Evolutionary conservation across 2,329 filamentous ascomycete genomes (phyloP).

Genomic region (Alternaria gaisen): DNA sequence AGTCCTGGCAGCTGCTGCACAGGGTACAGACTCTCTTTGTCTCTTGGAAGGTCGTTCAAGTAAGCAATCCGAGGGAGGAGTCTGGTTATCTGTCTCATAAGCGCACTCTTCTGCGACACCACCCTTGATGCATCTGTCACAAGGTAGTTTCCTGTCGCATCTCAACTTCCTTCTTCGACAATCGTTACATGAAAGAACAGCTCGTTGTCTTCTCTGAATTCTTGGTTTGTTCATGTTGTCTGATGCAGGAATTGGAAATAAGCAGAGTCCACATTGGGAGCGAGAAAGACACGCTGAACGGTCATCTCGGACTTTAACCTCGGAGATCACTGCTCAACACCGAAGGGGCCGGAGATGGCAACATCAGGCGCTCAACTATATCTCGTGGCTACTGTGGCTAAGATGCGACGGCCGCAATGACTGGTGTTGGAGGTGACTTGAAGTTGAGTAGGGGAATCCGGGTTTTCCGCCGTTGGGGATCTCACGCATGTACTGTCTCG

Average conservation of each 20-base stretch:
- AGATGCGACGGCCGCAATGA: too few species aligned
- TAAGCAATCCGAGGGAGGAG: conserved; percentile 9
- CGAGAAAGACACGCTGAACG: not conserved
- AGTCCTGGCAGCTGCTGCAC: not conserved
- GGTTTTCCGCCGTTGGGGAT: too few species aligned
- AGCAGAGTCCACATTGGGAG: not conserved
- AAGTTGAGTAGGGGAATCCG: too few species aligned
- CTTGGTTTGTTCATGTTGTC: not conserved
- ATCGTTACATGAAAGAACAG: conserved; percentile 53
- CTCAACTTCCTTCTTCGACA: conserved; percentile 55
- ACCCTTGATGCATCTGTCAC: conserved; percentile 51
- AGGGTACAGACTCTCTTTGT: not conserved
- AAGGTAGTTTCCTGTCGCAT: conserved; percentile 53
- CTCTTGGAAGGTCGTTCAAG: not conserved
- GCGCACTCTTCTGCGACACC: conserved; percentile 48
- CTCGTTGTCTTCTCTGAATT: conserved; percentile 27
- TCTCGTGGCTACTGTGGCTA: too few species aligned
- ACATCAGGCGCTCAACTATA: not conserved
- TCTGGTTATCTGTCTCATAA: conserved; percentile 36
- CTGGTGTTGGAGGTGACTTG: too few species aligned
- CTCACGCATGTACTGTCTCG: not conserved
- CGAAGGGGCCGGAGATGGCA: not conserved
- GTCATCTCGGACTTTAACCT: not conserved
- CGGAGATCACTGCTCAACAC: not conserved
- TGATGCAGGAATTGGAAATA: not conserved